These are phyloP conservation scores for Mariannaea elegans DNA, from an alignment of 2,329 filamentous ascomycete species.

Conservation along the genomic window DNA sequence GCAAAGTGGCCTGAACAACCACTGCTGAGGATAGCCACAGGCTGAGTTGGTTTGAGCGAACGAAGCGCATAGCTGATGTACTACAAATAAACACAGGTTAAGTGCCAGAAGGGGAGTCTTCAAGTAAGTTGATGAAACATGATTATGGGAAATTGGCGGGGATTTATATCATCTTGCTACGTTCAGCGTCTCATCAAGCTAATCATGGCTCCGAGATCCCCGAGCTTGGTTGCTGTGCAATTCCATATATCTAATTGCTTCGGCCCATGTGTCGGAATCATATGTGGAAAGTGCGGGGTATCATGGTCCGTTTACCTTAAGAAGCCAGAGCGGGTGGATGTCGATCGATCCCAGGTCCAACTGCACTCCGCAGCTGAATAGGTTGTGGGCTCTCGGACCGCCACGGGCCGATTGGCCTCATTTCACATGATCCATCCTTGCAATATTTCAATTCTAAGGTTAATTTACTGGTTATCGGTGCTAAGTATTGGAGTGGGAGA, in stretches of 20 bases:
- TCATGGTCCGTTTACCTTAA: neutral
- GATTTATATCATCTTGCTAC: neutral
- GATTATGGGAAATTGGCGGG: too few species aligned
- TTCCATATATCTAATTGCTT: neutral
- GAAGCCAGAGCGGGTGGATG: neutral
- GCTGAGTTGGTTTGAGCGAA: constrained; percentile 1
- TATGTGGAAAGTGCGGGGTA: neutral
- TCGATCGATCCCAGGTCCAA: neutral
- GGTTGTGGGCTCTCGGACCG: too few species aligned
- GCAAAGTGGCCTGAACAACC: constrained; percentile 2
- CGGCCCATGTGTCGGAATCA: neutral
- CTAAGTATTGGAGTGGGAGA: too few species aligned
- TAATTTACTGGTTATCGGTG: too few species aligned
- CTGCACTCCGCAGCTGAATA: too few species aligned
- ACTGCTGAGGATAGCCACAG: neutral
- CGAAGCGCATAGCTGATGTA: neutral
- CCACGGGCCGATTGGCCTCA: too few species aligned
- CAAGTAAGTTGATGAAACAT: too few species aligned
- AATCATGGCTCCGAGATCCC: constrained; percentile 6
- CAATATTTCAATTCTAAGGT: too few species aligned
- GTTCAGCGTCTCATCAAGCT: neutral
- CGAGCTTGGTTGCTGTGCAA: neutral
- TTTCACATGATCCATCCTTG: too few species aligned
- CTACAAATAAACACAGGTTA: neutral
- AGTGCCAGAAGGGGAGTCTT: too few species aligned